Evolutionary conservation across 257 asterid genomes (phyloP).

Genomic region (Capsicum chinense): DNA sequence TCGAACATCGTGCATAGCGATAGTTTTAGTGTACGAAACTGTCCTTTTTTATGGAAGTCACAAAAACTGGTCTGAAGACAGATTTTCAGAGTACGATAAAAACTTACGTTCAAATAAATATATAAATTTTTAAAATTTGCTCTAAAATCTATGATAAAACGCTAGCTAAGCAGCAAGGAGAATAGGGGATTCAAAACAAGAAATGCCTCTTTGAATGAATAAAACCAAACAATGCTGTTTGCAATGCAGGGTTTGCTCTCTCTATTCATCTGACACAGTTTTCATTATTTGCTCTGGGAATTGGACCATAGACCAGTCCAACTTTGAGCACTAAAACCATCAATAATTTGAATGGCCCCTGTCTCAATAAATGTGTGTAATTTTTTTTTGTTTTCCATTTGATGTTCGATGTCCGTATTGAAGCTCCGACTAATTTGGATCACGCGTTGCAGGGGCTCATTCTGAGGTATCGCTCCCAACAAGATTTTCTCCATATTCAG

Average conservation of each 20-base stretch:
- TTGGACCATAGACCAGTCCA: conserved; percentile 82
- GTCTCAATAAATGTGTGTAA: not conserved
- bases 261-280: conserved; percentile 51
- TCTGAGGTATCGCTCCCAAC: too few relatives aligned
- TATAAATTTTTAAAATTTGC: not conserved
- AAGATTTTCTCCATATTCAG: too few relatives aligned
- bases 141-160: not conserved
- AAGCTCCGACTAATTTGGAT: too few relatives aligned
- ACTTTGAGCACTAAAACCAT: conserved; percentile 37
- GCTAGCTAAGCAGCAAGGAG: not conserved
- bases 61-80: too few relatives aligned
- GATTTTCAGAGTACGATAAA: too few relatives aligned
- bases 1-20: too few relatives aligned
- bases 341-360: conserved; percentile 23
- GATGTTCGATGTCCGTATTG: too few relatives aligned
- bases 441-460: too few relatives aligned
- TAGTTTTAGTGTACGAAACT: too few relatives aligned
- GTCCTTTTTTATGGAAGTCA: too few relatives aligned
- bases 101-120: not conserved
- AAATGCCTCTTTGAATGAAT: conserved; percentile 8
- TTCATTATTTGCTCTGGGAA: conserved; percentile 64
- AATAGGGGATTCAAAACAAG: not conserved
- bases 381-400: too few relatives aligned
- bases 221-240: conserved; percentile 16
- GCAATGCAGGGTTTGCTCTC: conserved; percentile 25